Evolutionary conservation across 257 asterid genomes (phyloP), one percentile per base, ranked within the genome.

Genomic region (Solanum arcanum): DNA sequence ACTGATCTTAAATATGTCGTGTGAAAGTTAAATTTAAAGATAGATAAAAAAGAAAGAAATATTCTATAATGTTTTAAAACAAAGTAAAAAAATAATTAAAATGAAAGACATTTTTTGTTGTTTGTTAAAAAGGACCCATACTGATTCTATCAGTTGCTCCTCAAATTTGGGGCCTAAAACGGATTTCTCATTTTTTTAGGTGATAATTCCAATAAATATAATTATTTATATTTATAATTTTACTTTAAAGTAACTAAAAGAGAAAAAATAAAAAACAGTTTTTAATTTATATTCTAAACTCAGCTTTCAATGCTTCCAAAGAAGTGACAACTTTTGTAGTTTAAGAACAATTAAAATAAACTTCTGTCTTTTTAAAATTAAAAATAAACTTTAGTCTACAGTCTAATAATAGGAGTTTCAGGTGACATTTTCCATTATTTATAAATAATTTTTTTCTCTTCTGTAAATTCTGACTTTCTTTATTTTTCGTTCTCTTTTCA

Each of bases 211-310:
- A 47, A 13, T 0, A 1, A 5, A 47, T 47, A 13, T 44, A 44
- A 44, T 44, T 44, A 4, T 12, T 47, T 5, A 47, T 47, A 47
- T 47, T 47, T 49, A 5, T 21, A 12, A 59, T 59, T 20, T 59
- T 59, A 59, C 0, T 59, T 21, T 59, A 0, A 59, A 59, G 21
- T 59, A 20, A 59, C 13, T 59, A 21, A 8, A 59, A 20, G 5
- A 2, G 1, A 3, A 59, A 20, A 59, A 59, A 5, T 8, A 0
- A 7, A 59, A 8, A 20, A 0, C 9, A 1, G 2, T 21, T 2
- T 21, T 59, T 2, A 3, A 21, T 59, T 0, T 59, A 21, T 59
- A 59, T 59, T 4, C 25, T 21, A 52, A 59, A 5, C n/a, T n/a
- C n/a, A n/a, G 66, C 66, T 78, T 46, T 78, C 84, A 78, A 46